phyloP scores from a whole-genome alignment of 2,329 filamentous ascomycete genomes.

The Cordyceps javanica region DNA sequence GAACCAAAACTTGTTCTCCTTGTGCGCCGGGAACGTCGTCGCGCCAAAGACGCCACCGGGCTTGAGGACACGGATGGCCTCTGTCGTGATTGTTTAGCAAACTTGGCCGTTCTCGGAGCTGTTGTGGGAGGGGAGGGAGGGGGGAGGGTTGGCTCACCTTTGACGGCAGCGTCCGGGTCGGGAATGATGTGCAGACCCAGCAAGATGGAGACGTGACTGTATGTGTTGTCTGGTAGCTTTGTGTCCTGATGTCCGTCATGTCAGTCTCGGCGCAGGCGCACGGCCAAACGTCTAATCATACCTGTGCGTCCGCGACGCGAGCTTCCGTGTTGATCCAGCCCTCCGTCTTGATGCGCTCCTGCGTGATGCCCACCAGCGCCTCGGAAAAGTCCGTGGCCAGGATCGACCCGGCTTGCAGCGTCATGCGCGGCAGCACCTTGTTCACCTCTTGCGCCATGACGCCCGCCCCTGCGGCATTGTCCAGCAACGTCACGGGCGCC shows the following conservation, averaged over 20 bases:
- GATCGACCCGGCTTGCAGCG: conserved; percentile 38
- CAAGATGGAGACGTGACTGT: conserved; percentile 39
- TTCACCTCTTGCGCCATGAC: conserved; percentile 42
- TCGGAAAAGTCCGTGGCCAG: conserved; percentile 43
- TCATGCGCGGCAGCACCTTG: conserved; percentile 25
- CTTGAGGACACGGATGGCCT: conserved; percentile 33
- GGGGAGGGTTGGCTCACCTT: conserved; percentile 21
- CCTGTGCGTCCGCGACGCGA: conserved; percentile 40
- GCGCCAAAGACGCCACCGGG: conserved; percentile 33
- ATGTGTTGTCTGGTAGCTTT: conserved; percentile 30
- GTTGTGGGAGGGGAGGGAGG: too few species aligned
- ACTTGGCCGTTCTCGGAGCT: too few species aligned
- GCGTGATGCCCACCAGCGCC: conserved; percentile 34
- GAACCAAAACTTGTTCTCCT: conserved; percentile 28
- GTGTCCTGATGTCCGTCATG: conserved; percentile 28
- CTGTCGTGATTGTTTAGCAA: conserved; percentile 18
- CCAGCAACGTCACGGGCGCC: conserved; percentile 36
- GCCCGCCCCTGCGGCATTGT: conserved; percentile 49
- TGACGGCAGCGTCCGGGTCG: conserved; percentile 27
- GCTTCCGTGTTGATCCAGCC: conserved; percentile 41
- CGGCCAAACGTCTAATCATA: conserved; percentile 18
- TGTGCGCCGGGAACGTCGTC: conserved; percentile 30
- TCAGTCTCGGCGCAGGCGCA: neutral
- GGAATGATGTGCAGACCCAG: conserved; percentile 43
- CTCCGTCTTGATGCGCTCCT: conserved; percentile 31